Base-by-base conservation (phyloP, 805 yeast species). In the Lipomyces spencermartinsiae region DNA sequence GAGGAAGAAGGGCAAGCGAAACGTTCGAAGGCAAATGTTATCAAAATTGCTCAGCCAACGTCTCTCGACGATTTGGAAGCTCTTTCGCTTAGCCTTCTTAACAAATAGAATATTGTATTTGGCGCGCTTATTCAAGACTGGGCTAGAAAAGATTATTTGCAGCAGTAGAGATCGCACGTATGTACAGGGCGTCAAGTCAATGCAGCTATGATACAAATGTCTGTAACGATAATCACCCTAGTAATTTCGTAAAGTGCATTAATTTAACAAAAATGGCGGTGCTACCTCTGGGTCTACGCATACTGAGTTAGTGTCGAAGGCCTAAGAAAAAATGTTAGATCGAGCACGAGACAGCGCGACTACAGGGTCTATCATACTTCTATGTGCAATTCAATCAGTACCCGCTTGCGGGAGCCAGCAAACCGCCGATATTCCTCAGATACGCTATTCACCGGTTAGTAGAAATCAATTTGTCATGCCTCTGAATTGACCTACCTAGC, bases 11-110 rank as follows among this genome's bases (percentile, higher is more conserved):
- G 69, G 14, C 73, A 70, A 70, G 12, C 37, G 22, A 66, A 64
- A 73, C 35, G 58, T 16, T 25, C 77, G 25, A 78, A 76, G 55
- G 77, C 77, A 9, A 74, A 77, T 9, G 80, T 90, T 59, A 81
- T 91, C 68, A 97, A 93, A 80, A 83, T 91, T 58, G 96, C 91
- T 73, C 91, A 88, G 74, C 98, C 98, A 16, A 90, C 92, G 75
- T 90, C 97, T 19, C 82, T 95, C 77, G 97, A 92, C 78, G 99
- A 95, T 76, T 84, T 95, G 79, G 99, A 95, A 82, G 93, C 96
- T 0, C 85, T 92, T 81, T 89, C 97, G 1, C 84, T 84, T 31
- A 82, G 79, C 74, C 78, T 84, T 61, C 49, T 43, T 43, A 16
- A n/a, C 49, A 12, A 43, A n/a, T 43, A 43, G 22, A 43, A 9